Evolutionary conservation across 176 grass and related monocot species (phyloP).

Genomic region (Rhynchospora pubera): DNA sequence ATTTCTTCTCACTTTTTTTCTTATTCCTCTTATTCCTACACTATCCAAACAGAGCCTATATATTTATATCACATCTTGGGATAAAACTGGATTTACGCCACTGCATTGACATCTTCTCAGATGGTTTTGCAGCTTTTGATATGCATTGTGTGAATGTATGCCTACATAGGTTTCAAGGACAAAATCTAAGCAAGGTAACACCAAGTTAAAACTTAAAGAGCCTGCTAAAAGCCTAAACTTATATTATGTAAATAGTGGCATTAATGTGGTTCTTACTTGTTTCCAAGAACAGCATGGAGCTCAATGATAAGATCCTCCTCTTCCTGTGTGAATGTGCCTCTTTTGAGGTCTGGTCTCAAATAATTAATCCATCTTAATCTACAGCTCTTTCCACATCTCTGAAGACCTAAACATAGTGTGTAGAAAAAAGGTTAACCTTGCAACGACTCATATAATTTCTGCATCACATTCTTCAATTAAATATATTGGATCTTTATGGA

Average conservation of each 20-base stretch:
- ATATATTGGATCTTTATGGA: background rate
- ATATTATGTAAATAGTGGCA: background rate
- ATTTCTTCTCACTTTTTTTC: too few species aligned
- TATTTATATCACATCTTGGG: background rate
- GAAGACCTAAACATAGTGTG: constrained; percentile 33
- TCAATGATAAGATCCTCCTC: constrained; percentile 67
- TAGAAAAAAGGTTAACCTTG: background rate
- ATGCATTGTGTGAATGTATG: background rate
- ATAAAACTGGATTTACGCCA: background rate
- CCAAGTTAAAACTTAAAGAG: background rate
- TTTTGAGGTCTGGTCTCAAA: constrained; percentile 66
- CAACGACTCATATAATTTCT: background rate
- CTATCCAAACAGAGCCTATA: too few species aligned
- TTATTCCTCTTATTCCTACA: too few species aligned
- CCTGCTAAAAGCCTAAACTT: too few species aligned
- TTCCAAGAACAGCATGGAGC: constrained; percentile 67
- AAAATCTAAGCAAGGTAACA: background rate
- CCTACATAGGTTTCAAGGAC: background rate
- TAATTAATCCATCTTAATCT: constrained; percentile 78
- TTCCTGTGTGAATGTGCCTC: constrained; percentile 71
- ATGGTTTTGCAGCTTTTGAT: background rate
- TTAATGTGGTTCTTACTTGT: constrained; percentile 40
- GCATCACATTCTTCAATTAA: background rate
- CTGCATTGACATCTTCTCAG: background rate
- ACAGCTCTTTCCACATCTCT: constrained; percentile 74